Percentiles rank a stretch among this genome's conserved stretches.
phyloP scores from a whole-genome alignment of 2,329 filamentous ascomycete genomes.

The Meredithiella fracta region DNA sequence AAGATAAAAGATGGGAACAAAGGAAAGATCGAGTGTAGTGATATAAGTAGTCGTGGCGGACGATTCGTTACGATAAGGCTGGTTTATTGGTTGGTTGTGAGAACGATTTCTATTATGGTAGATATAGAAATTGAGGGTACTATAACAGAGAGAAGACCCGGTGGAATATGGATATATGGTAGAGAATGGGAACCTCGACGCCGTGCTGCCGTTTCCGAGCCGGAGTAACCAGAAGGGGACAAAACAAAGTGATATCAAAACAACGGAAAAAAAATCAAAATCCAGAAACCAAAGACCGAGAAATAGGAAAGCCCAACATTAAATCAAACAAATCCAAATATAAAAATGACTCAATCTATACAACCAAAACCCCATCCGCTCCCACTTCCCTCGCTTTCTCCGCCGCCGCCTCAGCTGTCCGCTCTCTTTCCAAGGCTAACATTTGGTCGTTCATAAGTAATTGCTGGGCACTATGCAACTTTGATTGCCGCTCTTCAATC shows the following conservation, averaged over 20 bases:
- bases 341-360: neutral
- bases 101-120: too few species aligned
- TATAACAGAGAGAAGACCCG: too few species aligned
- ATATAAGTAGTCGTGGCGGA: too few species aligned
- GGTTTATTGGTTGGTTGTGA: too few species aligned
- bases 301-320: neutral
- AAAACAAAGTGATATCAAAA: neutral
- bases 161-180: too few species aligned
- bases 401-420: neutral
- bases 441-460: slow-evolving; percentile 21
- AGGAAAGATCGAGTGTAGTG: neutral
- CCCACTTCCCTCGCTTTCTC: neutral
- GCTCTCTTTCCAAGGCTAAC: neutral
- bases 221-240: neutral
- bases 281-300: neutral
- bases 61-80: too few species aligned
- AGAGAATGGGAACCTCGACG: neutral
- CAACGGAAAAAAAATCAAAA: neutral
- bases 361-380: neutral
- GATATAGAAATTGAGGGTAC: too few species aligned
- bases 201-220: neutral
- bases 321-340: neutral
- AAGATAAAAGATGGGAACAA: too few species aligned
- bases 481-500: slow-evolving; percentile 23
- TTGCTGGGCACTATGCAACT: slow-evolving; percentile 26